Evolutionary conservation across 257 asterid genomes (phyloP).

Genomic region (Rauvolfia tetraphylla): DNA sequence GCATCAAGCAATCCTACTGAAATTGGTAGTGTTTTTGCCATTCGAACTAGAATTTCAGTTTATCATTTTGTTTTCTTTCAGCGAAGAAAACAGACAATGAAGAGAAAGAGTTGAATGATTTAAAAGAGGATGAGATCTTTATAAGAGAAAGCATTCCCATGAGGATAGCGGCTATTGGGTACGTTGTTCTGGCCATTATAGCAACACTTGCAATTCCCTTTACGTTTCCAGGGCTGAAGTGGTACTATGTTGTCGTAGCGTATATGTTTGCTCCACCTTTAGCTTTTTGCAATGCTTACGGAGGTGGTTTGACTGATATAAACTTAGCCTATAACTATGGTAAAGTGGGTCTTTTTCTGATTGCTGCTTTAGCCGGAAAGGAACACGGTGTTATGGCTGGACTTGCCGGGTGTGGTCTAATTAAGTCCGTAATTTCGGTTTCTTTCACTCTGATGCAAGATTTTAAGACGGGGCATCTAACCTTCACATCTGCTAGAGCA

Average conservation of each 20-base stretch:
- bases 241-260: constrained; percentile 64
- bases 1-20: neutral
- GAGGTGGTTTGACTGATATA: constrained; percentile 74
- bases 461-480: constrained; percentile 68
- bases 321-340: constrained; percentile 80
- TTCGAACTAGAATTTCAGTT: neutral
- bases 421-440: constrained; percentile 52
- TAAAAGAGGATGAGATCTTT: constrained; percentile 39
- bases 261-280: constrained; percentile 58
- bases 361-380: constrained; percentile 71
- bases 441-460: constrained; percentile 72
- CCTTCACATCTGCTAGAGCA: constrained; percentile 57
- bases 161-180: constrained; percentile 53
- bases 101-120: constrained; percentile 14
- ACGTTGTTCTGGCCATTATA: constrained; percentile 34
- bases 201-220: constrained; percentile 49
- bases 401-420: constrained; percentile 63
- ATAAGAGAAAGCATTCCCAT: constrained; percentile 53
- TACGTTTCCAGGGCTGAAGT: constrained; percentile 62
- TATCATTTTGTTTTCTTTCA: neutral
- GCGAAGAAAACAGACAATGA: constrained; percentile 25
- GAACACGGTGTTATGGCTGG: constrained; percentile 76
- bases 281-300: constrained; percentile 82
- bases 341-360: constrained; percentile 63
- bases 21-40: neutral